Conservation (phyloP, 1,284 basidiomycete genomes). For the Prillingera fragicola region DNA sequence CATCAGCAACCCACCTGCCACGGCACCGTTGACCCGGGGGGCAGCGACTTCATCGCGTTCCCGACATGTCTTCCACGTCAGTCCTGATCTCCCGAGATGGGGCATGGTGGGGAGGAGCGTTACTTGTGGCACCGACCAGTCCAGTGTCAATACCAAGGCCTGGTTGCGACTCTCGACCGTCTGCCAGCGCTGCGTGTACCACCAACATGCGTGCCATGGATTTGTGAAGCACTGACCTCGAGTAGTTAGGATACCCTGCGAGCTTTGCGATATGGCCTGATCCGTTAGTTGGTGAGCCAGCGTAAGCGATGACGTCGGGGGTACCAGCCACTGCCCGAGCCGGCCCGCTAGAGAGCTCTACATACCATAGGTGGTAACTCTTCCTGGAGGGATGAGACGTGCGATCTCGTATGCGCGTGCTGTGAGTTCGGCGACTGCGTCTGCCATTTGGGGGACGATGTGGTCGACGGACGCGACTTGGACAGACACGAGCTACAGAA, state of each 20-base stretch:
- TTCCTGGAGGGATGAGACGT: slow-evolving; percentile 33
- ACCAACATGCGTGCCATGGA: background rate
- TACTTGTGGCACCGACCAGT: no score
- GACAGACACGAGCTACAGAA: no score
- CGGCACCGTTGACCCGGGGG: slow-evolving; percentile 29
- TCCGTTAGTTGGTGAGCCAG: slow-evolving; percentile 5
- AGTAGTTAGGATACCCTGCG: slow-evolving; percentile 72
- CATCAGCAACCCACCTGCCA: slow-evolving; percentile 53
- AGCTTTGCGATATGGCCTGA: slow-evolving; percentile 73
- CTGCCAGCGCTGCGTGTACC: background rate
- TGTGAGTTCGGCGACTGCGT: slow-evolving; percentile 37
- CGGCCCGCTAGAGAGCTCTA: background rate
- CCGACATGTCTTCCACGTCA: slow-evolving; percentile 61
- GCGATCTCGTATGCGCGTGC: slow-evolving; percentile 42
- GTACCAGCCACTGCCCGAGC: no score
- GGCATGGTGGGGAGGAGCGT: no score
- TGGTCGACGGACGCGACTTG: no score
- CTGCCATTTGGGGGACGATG: no score
- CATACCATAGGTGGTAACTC: slow-evolving; percentile 45
- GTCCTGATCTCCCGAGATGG: background rate
- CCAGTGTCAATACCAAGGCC: no score
- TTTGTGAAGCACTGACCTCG: slow-evolving; percentile 44
- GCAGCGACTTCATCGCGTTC: slow-evolving; percentile 50
- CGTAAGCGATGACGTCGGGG: background rate
- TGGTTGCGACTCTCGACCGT: no score